Percentiles rank a stretch among this genome's conserved stretches.
These are phyloP conservation scores for Lasiodiplodia theobromae DNA, from an alignment of 2,329 filamentous ascomycete species.

Conservation along the genomic window DNA sequence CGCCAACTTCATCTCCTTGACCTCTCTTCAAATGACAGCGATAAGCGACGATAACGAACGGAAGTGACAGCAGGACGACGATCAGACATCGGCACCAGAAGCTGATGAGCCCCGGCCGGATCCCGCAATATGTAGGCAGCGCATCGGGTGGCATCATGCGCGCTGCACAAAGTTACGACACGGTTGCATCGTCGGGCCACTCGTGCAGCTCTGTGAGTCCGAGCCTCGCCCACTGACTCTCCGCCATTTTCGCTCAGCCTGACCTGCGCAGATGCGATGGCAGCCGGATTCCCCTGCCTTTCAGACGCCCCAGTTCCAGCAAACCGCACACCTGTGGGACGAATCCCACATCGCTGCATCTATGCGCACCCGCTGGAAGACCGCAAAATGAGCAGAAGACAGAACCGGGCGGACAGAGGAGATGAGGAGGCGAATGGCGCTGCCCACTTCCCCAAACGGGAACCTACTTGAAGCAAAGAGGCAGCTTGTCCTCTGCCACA, in stretches of 20 bases:
- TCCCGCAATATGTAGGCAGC: slow-evolving; percentile 22
- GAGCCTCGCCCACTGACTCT: not conserved
- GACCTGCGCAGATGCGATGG: not conserved
- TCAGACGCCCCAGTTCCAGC: not conserved
- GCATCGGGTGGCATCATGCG: slow-evolving; percentile 15
- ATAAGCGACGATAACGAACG: not conserved
- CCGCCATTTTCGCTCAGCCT: not conserved
- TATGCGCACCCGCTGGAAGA: not conserved
- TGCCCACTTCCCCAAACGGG: not conserved
- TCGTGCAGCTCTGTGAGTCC: not conserved
- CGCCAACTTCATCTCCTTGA: not conserved
- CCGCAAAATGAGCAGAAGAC: not conserved
- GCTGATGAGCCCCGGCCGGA: slow-evolving; percentile 4
- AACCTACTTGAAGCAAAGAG: not conserved
- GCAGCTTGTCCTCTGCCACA: not conserved
- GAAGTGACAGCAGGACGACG: slow-evolving; percentile 14
- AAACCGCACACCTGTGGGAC: slow-evolving; percentile 1
- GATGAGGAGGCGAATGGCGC: not conserved
- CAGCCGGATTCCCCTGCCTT: not conserved
- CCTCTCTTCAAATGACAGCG: not conserved
- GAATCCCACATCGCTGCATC: not conserved
- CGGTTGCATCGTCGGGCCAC: slow-evolving; percentile 9
- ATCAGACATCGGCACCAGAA: slow-evolving; percentile 8
- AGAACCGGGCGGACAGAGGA: not conserved
- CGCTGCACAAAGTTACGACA: not conserved